Conservation (phyloP, 1,284 basidiomycete genomes). For the Porodaedalea pini region DNA sequence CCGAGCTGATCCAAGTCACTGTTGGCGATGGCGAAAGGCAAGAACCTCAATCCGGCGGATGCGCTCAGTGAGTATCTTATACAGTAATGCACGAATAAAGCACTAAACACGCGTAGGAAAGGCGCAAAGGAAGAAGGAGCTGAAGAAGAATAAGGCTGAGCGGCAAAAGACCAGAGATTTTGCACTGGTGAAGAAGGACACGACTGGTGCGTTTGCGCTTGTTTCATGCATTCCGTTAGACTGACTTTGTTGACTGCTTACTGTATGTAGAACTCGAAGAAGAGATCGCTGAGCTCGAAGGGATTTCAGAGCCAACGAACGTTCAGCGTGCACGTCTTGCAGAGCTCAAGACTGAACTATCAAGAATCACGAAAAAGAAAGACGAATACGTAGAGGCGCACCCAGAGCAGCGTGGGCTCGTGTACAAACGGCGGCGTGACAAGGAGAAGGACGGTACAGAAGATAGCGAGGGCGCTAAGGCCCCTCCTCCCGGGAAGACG, state of each 20-base stretch:
- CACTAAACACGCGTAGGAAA: constrained; percentile 56
- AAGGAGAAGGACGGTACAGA: constrained; percentile 41
- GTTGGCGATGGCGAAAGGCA: constrained; percentile 73
- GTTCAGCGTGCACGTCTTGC: constrained; percentile 54
- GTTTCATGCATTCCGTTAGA: neutral
- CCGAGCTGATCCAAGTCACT: constrained; percentile 28
- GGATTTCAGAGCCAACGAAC: constrained; percentile 38
- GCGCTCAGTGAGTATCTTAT: constrained; percentile 57
- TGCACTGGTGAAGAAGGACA: constrained; percentile 84
- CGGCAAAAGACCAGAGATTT: constrained; percentile 78
- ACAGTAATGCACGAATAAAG: neutral
- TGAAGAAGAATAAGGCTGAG: constrained; percentile 90
- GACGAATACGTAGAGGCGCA: constrained; percentile 88
- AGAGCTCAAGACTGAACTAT: constrained; percentile 73
- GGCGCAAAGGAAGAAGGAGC: constrained; percentile 81
- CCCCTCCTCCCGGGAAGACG: constrained; percentile 33
- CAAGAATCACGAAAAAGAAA: constrained; percentile 79
- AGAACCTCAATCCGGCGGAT: constrained; percentile 81
- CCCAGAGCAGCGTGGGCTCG: constrained; percentile 80
- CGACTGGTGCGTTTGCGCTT: constrained; percentile 49
- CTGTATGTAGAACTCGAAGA: constrained; percentile 58
- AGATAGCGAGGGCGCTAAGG: constrained; percentile 22
- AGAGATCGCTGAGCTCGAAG: constrained; percentile 64
- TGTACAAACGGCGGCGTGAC: constrained; percentile 56
- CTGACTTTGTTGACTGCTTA: neutral